phyloP scores from a whole-genome alignment of 352 stramenopile genomes.

The Albugo candida region DNA sequence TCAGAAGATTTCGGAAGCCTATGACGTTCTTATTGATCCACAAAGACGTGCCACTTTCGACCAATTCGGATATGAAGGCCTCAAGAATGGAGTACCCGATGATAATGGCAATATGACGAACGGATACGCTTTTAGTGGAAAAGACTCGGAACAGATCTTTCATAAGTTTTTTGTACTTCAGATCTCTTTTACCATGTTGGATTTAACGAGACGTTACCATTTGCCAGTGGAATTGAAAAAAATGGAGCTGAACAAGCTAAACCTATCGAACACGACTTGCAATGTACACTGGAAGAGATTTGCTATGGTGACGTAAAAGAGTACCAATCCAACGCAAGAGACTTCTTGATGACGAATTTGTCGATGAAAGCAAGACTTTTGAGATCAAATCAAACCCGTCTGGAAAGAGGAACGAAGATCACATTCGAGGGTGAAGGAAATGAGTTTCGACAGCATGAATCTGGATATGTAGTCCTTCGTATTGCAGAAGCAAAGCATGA shows the following conservation, averaged over 20 bases:
- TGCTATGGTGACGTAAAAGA: constrained; percentile 79
- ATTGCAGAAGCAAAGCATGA: constrained; percentile 72
- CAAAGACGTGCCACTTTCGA: constrained; percentile 86
- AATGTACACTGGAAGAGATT: constrained; percentile 82
- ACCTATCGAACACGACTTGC: constrained; percentile 46
- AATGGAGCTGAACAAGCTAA: constrained; percentile 48
- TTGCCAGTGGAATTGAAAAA: constrained; percentile 59
- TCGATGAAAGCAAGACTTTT: constrained; percentile 69
- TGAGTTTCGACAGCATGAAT: constrained; percentile 81
- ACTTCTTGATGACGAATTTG: constrained; percentile 48
- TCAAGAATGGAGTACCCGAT: constrained; percentile 78
- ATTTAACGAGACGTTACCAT: constrained; percentile 73
- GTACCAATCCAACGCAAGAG: constrained; percentile 68
- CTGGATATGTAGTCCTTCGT: constrained; percentile 88
- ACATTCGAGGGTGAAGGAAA: constrained; percentile 87
- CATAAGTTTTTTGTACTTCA: constrained; percentile 75
- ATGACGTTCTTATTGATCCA: constrained; percentile 86
- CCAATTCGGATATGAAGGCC: constrained; percentile 85
- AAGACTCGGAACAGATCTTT: constrained; percentile 79
- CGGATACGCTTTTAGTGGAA: constrained; percentile 80
- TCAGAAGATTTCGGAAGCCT: constrained; percentile 88
- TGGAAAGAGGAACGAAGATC: constrained; percentile 92
- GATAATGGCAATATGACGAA: constrained; percentile 55
- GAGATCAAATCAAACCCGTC: constrained; percentile 81
- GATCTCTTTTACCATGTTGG: constrained; percentile 85